phyloP scores from a whole-genome alignment of 768 basidiomycete genomes.

The Boletus patriciae region DNA sequence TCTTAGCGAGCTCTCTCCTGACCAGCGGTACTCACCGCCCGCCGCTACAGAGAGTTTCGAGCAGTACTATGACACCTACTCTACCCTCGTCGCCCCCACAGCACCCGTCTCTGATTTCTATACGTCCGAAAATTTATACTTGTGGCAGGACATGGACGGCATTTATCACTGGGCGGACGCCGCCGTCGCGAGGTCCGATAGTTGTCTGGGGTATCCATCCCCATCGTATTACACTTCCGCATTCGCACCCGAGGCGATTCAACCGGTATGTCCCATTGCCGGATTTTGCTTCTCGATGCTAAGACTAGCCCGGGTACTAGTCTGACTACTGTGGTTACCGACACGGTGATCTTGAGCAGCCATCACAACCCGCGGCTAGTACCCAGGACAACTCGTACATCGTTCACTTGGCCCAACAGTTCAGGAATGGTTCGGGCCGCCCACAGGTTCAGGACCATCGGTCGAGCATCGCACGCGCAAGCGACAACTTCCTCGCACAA shows the following conservation, averaged over 20 bases:
- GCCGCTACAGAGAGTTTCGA: conserved; percentile 17
- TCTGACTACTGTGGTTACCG: conserved; percentile 18
- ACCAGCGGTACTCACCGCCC: conserved; percentile 17
- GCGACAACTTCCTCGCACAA: conserved; percentile 34
- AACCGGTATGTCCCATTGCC: conserved; percentile 17
- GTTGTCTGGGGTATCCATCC: conserved; percentile 19
- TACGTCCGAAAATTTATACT: conserved; percentile 28
- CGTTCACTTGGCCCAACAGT: conserved; percentile 25
- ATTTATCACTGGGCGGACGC: conserved; percentile 31
- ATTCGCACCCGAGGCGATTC: conserved; percentile 15
- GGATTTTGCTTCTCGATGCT: conserved; percentile 2
- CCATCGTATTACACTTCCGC: conserved; percentile 15
- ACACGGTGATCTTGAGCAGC: conserved; percentile 16
- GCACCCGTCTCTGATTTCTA: conserved; percentile 21
- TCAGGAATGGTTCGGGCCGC: conserved; percentile 18
- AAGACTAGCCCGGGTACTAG: conserved; percentile 11
- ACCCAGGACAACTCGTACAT: conserved; percentile 24
- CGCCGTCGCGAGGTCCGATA: conserved; percentile 25
- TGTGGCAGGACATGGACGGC: conserved; percentile 30
- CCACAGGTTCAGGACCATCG: conserved; percentile 33
- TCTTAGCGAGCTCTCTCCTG: conserved; percentile 21
- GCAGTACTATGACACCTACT: conserved; percentile 23
- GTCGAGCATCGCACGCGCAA: conserved; percentile 33
- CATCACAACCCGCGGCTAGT: conserved; percentile 4
- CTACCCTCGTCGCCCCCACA: conserved; percentile 18